Percentiles rank a stretch among this genome's conserved stretches.
Conservation (phyloP, 2,329 filamentous ascomycete genomes). For the Fusarium circinatum region DNA sequence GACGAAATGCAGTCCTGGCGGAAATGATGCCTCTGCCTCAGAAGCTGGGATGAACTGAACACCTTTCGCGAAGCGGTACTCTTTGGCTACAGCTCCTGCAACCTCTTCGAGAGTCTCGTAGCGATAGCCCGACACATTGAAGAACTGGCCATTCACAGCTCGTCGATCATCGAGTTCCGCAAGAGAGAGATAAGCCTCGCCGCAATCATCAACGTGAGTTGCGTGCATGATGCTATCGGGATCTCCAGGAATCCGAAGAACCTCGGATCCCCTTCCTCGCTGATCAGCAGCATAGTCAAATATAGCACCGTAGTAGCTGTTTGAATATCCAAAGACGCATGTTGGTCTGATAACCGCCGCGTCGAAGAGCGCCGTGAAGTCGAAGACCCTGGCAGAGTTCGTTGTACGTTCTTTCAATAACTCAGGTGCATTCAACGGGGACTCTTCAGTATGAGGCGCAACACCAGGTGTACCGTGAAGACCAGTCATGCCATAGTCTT, state of each 20-base stretch:
- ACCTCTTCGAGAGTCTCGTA: slow-evolving; percentile 59
- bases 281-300: slow-evolving; percentile 49
- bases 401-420: slow-evolving; percentile 46
- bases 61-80: slow-evolving; percentile 52
- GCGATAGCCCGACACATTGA: slow-evolving; percentile 56
- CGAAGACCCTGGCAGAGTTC: slow-evolving; percentile 46
- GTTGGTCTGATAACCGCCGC: slow-evolving; percentile 58
- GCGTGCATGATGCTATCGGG: slow-evolving; percentile 56
- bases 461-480: slow-evolving; percentile 51
- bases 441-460: slow-evolving; percentile 55
- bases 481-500: slow-evolving; percentile 57
- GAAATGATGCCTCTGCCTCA: slow-evolving; percentile 33
- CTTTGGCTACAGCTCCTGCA: slow-evolving; percentile 49
- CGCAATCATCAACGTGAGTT: slow-evolving; percentile 62
- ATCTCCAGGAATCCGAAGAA: slow-evolving; percentile 48
- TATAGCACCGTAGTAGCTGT: slow-evolving; percentile 56
- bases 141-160: slow-evolving; percentile 52
- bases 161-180: slow-evolving; percentile 49
- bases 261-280: slow-evolving; percentile 30
- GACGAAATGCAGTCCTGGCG: slow-evolving; percentile 35
- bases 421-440: slow-evolving; percentile 48
- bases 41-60: slow-evolving; percentile 40
- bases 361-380: slow-evolving; percentile 53
- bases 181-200: slow-evolving; percentile 58
- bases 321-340: slow-evolving; percentile 57